Evolutionary conservation across 2,329 filamentous ascomycete genomes (phyloP).

Genomic region (Cadophora sp.): DNA sequence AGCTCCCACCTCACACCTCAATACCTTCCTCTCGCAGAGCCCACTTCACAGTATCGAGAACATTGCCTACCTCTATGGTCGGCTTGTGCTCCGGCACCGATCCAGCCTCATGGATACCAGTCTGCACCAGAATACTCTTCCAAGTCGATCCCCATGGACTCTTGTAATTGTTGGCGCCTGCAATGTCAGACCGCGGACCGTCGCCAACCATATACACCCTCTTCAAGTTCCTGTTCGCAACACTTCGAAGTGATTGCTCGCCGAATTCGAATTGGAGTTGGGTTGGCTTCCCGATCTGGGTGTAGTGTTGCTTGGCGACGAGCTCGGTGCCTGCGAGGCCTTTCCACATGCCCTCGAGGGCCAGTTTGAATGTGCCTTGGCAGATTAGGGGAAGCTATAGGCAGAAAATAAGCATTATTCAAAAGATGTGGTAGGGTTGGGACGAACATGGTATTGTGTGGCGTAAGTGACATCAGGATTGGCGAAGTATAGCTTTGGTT

Average conservation of each 20-base stretch:
- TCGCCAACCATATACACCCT: conserved; percentile 79
- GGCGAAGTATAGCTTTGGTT: conserved; percentile 23
- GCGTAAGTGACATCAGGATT: conserved; percentile 24
- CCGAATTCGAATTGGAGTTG: conserved; percentile 71
- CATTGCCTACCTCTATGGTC: conserved; percentile 63
- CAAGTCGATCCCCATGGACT: conserved; percentile 64
- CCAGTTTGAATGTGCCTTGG: conserved; percentile 66
- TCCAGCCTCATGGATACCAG: conserved; percentile 64
- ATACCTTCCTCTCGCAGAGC: conserved; percentile 15
- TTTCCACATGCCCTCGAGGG: conserved; percentile 14
- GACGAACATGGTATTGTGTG: conserved; percentile 1
- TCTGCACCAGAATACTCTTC: conserved; percentile 71
- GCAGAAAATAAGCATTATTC: not conserved
- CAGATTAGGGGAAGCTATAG: conserved; percentile 39
- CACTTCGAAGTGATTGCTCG: conserved; percentile 49
- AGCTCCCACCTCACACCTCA: conserved; percentile 7
- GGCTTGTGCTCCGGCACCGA: conserved; percentile 59
- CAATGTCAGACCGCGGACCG: conserved; percentile 66
- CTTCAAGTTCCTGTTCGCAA: conserved; percentile 47
- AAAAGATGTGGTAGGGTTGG: not conserved
- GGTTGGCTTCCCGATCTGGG: conserved; percentile 20
- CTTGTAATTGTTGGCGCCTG: conserved; percentile 68
- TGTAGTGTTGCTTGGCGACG: not conserved
- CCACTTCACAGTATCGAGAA: conserved; percentile 70
- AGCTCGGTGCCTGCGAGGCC: conserved; percentile 7